phyloP scores from a whole-genome alignment of 805 yeast species.

The Candida peoriensis region DNA sequence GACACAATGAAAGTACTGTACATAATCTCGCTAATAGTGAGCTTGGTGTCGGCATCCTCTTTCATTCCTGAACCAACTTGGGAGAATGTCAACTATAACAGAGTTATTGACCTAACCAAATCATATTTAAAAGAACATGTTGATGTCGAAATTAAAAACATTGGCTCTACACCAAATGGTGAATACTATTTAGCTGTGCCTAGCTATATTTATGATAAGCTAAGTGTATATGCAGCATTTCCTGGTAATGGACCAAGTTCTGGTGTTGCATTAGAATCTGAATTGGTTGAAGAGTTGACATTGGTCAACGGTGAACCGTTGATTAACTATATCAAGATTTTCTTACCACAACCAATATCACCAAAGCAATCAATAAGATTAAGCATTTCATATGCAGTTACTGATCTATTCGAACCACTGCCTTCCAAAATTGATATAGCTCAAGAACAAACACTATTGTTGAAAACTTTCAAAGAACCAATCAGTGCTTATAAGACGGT shows the following conservation, averaged over 20 bases:
- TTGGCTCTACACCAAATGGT: conserved; percentile 45
- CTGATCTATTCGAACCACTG: conserved; percentile 46
- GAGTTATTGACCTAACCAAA: conserved; percentile 59
- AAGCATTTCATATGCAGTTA: conserved; percentile 42
- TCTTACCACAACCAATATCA: conserved; percentile 60
- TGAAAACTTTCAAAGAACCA: conserved; percentile 50
- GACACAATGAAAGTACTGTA: not conserved
- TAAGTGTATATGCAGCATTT: conserved; percentile 43
- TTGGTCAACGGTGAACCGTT: conserved; percentile 21
- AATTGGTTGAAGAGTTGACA: conserved; percentile 23
- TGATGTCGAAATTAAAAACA: conserved; percentile 53
- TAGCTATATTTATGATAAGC: conserved; percentile 31
- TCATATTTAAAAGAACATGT: conserved; percentile 61
- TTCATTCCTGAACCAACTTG: conserved; percentile 25
- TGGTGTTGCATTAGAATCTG: conserved; percentile 12
- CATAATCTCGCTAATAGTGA: not conserved
- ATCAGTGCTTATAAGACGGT: conserved; percentile 58
- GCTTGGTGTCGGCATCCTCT: conserved; percentile 6
- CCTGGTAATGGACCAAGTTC: conserved; percentile 20
- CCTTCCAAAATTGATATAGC: conserved; percentile 60
- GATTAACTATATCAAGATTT: conserved; percentile 40
- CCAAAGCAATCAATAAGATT: conserved; percentile 53
- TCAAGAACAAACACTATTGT: conserved; percentile 55
- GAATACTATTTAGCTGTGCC: conserved; percentile 61
- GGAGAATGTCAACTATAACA: conserved; percentile 52